phyloP scores from a whole-genome alignment of 2,329 filamentous ascomycete species.

The Calonectria hongkongensis region DNA sequence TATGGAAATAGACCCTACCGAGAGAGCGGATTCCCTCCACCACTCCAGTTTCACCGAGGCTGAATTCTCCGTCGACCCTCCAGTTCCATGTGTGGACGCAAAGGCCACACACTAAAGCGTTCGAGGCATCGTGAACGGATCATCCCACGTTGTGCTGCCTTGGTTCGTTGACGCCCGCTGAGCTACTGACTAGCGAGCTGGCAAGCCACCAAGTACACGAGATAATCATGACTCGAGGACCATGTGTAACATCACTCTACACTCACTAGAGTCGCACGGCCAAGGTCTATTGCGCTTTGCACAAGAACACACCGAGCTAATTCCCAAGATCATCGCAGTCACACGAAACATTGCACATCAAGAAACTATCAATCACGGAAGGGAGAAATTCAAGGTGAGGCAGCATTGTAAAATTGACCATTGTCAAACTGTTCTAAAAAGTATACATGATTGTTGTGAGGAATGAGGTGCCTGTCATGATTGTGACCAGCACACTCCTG shows the following conservation, averaged over 20 bases:
- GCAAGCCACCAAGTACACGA: constrained; percentile 8
- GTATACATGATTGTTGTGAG: constrained; percentile 53
- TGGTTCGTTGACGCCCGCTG: constrained; percentile 4
- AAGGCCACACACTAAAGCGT: constrained; percentile 20
- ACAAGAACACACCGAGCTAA: too few species aligned
- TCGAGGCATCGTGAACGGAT: constrained; percentile 41
- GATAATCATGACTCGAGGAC: constrained; percentile 35
- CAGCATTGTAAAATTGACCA: constrained; percentile 54
- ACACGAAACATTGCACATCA: too few species aligned
- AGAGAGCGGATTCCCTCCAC: constrained; percentile 12
- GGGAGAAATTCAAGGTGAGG: constrained; percentile 35
- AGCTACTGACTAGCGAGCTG: constrained; percentile 15
- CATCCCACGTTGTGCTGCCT: constrained; percentile 35
- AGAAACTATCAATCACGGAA: not conserved
- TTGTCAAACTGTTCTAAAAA: constrained; percentile 50
- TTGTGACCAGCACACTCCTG: constrained; percentile 59
- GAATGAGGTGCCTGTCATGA: constrained; percentile 52
- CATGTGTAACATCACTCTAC: constrained; percentile 5
- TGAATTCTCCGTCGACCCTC: constrained; percentile 51
- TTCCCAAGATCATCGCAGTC: too few species aligned
- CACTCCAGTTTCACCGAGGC: constrained; percentile 45
- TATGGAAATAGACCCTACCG: constrained; percentile 2
- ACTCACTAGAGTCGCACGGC: not conserved
- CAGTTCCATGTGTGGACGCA: constrained; percentile 33
- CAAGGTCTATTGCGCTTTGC: not conserved